Conservation (phyloP, 2,329 filamentous ascomycete species). For the Sporothrix luriei region DNA sequence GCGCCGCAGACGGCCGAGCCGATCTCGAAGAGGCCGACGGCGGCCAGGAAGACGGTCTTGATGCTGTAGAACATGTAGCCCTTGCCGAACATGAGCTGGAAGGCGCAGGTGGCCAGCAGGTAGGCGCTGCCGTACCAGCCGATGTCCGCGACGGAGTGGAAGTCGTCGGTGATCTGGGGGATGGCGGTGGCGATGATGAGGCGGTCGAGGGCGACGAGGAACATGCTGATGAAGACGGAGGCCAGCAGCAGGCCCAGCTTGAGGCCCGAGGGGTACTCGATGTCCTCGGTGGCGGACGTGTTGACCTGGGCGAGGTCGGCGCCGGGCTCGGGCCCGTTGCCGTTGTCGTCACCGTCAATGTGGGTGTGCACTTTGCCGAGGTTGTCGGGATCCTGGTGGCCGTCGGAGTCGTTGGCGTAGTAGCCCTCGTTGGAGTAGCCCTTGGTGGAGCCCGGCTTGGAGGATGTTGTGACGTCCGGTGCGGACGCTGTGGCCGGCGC, state of each 20-base stretch:
- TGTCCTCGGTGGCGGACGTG: constrained; percentile 38
- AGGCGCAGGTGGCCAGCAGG: constrained; percentile 35
- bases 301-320: constrained; percentile 34
- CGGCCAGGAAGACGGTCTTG: constrained; percentile 42
- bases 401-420: not conserved
- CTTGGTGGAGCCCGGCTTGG: no score
- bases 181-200: constrained; percentile 39
- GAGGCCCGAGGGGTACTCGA: constrained; percentile 43
- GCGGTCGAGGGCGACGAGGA: constrained; percentile 46
- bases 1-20: constrained; percentile 48
- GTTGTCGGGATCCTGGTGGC: constrained; percentile 12
- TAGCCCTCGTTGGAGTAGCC: not conserved
- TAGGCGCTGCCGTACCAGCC: constrained; percentile 37
- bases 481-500: not conserved
- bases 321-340: constrained; percentile 18
- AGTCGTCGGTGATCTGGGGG: constrained; percentile 36
- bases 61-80: constrained; percentile 47
- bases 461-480: not conserved
- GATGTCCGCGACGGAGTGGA: constrained; percentile 34
- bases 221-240: constrained; percentile 45
- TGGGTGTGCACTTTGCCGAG: not conserved
- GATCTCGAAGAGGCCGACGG: constrained; percentile 45
- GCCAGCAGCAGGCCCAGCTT: constrained; percentile 42
- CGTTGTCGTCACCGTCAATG: constrained; percentile 3
- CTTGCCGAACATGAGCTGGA: constrained; percentile 48